Conservation (phyloP, 805 yeast genomes). For the Hanseniaspora opuntiae region DNA sequence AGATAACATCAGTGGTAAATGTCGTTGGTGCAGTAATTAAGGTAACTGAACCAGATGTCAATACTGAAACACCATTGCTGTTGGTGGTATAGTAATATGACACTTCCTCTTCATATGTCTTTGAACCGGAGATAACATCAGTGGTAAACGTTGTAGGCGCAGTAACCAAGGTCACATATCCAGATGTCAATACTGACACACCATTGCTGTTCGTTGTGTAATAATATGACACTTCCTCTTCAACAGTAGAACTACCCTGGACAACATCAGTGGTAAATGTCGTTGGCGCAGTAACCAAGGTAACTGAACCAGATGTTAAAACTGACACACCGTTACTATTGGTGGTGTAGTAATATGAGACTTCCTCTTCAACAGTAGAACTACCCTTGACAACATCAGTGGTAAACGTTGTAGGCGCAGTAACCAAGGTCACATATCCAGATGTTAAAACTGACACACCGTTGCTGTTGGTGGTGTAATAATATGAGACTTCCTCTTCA, state of each 20-base stretch:
- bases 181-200: not conserved
- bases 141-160: not conserved
- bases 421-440: slow-evolving; percentile 20
- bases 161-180: slow-evolving; percentile 20
- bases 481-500: not conserved
- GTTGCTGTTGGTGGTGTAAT: not conserved
- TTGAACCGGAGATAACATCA: not conserved
- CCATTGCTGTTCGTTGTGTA: not conserved
- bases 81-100: too few relatives aligned
- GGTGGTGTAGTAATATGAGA: not conserved
- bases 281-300: not conserved
- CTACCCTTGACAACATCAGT: not conserved
- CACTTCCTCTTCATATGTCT: not conserved
- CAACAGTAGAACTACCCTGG: not conserved
- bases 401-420: not conserved
- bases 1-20: too few relatives aligned
- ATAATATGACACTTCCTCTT: not conserved
- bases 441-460: not conserved
- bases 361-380: not conserved
- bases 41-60: too few relatives aligned
- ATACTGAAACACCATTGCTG: too few relatives aligned
- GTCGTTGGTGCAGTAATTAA: too few relatives aligned
- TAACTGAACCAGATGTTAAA: not conserved
- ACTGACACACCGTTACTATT: not conserved
- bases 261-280: not conserved